phyloP scores from a whole-genome alignment of 805 yeast species.

The Candida boidinii region DNA sequence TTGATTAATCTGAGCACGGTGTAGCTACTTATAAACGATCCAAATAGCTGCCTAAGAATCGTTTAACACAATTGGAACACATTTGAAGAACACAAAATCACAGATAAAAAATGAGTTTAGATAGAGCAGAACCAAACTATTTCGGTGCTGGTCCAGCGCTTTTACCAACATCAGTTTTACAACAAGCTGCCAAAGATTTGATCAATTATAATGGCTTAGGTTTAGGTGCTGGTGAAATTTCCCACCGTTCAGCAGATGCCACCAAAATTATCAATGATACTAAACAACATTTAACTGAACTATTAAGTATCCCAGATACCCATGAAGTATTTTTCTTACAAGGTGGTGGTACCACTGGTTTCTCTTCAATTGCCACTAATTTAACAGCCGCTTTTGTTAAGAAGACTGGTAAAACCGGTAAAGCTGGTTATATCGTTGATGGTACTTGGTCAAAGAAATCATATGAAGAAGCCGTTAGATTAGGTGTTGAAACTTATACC shows the following conservation, averaged over 20 bases:
- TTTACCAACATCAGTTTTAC: slow-evolving; percentile 74
- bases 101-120: slow-evolving; percentile 27
- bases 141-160: slow-evolving; percentile 99
- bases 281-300: slow-evolving; percentile 52
- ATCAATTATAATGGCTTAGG: slow-evolving; percentile 62
- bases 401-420: slow-evolving; percentile 66
- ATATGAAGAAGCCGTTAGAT: slow-evolving; percentile 74
- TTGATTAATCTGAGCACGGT: no score
- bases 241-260: slow-evolving; percentile 89
- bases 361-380: slow-evolving; percentile 80
- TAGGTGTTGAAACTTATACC: slow-evolving; percentile 68
- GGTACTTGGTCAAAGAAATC: slow-evolving; percentile 95
- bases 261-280: slow-evolving; percentile 68
- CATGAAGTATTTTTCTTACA: slow-evolving; percentile 93
- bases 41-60: no score
- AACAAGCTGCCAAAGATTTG: slow-evolving; percentile 82
- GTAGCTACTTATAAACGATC: no score
- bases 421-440: slow-evolving; percentile 79
- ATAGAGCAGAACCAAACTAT: slow-evolving; percentile 67
- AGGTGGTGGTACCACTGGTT: slow-evolving; percentile 98
- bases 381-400: slow-evolving; percentile 60
- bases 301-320: slow-evolving; percentile 76
- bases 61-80: no score
- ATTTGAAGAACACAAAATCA: no score
- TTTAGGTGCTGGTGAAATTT: slow-evolving; percentile 90